These are phyloP conservation scores for Kwoniella newhampshirensis DNA, from an alignment of 768 basidiomycete species.

Conservation along the genomic window DNA sequence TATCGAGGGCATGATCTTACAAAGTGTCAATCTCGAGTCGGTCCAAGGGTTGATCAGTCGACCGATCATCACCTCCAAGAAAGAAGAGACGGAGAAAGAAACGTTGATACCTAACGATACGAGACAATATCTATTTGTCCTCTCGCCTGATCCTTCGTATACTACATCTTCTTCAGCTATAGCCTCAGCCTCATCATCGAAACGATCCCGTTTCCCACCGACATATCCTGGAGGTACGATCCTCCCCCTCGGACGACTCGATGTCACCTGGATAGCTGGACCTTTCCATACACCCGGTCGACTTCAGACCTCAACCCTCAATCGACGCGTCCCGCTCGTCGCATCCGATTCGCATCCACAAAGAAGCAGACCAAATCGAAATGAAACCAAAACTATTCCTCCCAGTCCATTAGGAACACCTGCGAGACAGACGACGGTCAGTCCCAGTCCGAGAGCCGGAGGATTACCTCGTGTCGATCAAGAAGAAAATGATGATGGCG, in stretches of 20 bases:
- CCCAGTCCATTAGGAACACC: constrained; percentile 5
- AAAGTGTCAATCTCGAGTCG: constrained; percentile 59
- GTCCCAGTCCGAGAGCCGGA: constrained; percentile 12
- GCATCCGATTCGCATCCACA: constrained; percentile 50
- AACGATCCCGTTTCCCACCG: constrained; percentile 53
- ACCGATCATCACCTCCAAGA: constrained; percentile 44
- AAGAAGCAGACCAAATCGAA: neutral
- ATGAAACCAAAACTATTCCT: constrained; percentile 52
- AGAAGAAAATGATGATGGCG: neutral
- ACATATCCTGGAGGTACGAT: constrained; percentile 66
- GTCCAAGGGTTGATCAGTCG: constrained; percentile 60
- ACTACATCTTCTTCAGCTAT: too few relatives aligned
- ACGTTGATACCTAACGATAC: constrained; percentile 76
- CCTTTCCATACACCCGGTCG: constrained; percentile 81
- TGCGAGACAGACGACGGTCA: neutral
- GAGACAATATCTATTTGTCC: constrained; percentile 83
- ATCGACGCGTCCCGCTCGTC: constrained; percentile 69
- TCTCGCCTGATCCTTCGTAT: constrained; percentile 59
- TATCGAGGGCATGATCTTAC: constrained; percentile 75
- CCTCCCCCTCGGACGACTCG: constrained; percentile 78
- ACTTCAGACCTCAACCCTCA: constrained; percentile 82
- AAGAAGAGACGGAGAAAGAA: neutral
- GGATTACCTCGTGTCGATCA: neutral
- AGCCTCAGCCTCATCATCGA: constrained; percentile 1
- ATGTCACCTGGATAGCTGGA: constrained; percentile 78